Percentiles rank a stretch among this genome's conserved stretches.
phyloP scores from a whole-genome alignment of 257 asterid species.

The Ligustrum vulgare region DNA sequence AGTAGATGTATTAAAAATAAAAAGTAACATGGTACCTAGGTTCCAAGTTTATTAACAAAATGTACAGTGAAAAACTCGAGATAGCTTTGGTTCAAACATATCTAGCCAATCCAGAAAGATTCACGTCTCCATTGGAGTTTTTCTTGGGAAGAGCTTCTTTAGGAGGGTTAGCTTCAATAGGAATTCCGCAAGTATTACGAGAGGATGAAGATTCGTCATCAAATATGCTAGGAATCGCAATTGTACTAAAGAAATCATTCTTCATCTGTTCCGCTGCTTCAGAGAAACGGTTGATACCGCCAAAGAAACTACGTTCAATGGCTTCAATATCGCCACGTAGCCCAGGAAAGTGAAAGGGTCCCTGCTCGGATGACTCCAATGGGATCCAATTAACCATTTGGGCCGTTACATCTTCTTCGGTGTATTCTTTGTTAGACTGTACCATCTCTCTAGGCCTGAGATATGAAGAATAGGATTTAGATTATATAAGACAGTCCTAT shows the following conservation, averaged over 20 bases:
- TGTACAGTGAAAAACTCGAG: conserved; percentile 8
- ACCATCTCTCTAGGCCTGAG: conserved; percentile 84
- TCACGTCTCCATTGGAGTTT: conserved; percentile 52
- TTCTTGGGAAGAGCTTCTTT: conserved; percentile 33
- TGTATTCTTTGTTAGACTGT: conserved; percentile 68
- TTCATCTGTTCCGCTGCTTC: conserved; percentile 64
- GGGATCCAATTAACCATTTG: conserved; percentile 53
- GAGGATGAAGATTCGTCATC: conserved; percentile 27
- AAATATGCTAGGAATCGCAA: conserved; percentile 33
- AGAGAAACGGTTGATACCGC: conserved; percentile 42
- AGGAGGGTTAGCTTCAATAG: conserved; percentile 37
- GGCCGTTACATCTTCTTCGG: conserved; percentile 85
- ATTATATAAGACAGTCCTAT: background rate
- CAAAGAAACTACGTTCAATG: conserved; percentile 59
- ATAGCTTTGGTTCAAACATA: conserved; percentile 50
- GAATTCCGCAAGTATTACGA: conserved; percentile 37
- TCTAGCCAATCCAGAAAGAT: conserved; percentile 57
- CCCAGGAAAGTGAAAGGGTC: conserved; percentile 60
- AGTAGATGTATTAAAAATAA: background rate
- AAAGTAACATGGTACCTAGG: background rate
- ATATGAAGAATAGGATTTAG: conserved; percentile 16
- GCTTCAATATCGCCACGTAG: conserved; percentile 68
- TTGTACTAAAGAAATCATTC: conserved; percentile 52
- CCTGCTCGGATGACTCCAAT: conserved; percentile 36
- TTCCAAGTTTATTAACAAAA: background rate